These are phyloP conservation scores for Xerocomus spinulosus DNA, from an alignment of 768 basidiomycete genomes.

Conservation along the genomic window DNA sequence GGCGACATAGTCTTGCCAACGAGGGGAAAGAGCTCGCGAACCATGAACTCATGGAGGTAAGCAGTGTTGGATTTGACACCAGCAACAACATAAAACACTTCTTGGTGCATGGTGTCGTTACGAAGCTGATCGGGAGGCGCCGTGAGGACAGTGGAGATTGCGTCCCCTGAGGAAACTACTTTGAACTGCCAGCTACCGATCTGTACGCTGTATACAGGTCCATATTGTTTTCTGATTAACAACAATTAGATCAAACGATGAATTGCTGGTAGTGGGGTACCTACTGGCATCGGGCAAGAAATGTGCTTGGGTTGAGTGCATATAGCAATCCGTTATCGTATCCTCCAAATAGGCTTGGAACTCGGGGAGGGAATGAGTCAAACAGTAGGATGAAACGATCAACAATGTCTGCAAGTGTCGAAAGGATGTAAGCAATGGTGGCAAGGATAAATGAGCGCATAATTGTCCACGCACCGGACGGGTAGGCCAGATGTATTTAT, in stretches of 20 bases:
- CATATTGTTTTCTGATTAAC: constrained; percentile 8
- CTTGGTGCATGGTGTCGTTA: constrained; percentile 6
- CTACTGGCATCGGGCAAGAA: constrained; percentile 4
- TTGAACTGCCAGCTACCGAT: constrained; percentile 15
- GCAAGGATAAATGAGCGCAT: too few species aligned
- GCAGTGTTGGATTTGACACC: constrained; percentile 8
- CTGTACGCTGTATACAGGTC: constrained; percentile 13
- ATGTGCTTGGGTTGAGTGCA: not conserved
- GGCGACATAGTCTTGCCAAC: constrained; percentile 18
- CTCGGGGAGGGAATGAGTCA: not conserved
- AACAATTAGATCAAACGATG: not conserved
- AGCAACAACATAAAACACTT: constrained; percentile 12
- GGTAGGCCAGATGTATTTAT: too few species aligned
- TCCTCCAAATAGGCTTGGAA: not conserved
- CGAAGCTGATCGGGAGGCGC: constrained; percentile 4
- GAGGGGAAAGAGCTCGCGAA: constrained; percentile 17
- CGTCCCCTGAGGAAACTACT: constrained; percentile 12
- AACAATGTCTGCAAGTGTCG: too few species aligned
- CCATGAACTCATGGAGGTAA: constrained; percentile 14
- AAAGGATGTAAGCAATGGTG: too few species aligned
- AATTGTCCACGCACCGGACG: too few species aligned
- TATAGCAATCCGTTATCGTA: not conserved
- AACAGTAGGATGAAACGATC: too few species aligned
- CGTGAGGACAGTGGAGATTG: constrained; percentile 10
- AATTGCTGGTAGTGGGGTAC: not conserved